phyloP scores from a whole-genome alignment of 495 filamentous ascomycete species.

The Penicillium atrosanguineum region DNA sequence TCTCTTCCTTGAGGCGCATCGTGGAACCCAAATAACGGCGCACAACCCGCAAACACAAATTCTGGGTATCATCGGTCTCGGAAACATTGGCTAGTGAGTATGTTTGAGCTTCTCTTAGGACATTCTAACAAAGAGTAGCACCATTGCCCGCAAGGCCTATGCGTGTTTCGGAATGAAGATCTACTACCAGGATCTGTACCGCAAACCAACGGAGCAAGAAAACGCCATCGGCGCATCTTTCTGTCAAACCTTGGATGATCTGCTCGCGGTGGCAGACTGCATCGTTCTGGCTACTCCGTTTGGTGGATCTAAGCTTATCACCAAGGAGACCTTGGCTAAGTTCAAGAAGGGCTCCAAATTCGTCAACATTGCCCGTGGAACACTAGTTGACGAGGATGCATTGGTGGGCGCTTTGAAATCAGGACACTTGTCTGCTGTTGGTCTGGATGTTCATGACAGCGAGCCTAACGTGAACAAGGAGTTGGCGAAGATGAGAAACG shows the following conservation, averaged over 20 bases:
- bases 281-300: slow-evolving; percentile 13
- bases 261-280: slow-evolving; percentile 10
- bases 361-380: slow-evolving; percentile 12
- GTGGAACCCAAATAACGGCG: slow-evolving; percentile 7
- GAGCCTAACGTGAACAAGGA: slow-evolving; percentile 13
- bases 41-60: slow-evolving; percentile 11
- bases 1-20: slow-evolving; percentile 12
- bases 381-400: slow-evolving; percentile 10
- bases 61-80: slow-evolving; percentile 12
- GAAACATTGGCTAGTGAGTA: slow-evolving; percentile 16
- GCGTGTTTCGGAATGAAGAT: slow-evolving; percentile 18
- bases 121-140: slow-evolving; percentile 1
- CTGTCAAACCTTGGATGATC: slow-evolving; percentile 7
- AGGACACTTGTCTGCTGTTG: slow-evolving; percentile 9
- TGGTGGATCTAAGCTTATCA: slow-evolving; percentile 16
- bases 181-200: slow-evolving; percentile 15
- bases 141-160: slow-evolving; percentile 14
- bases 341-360: slow-evolving; percentile 15
- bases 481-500: slow-evolving; percentile 9
- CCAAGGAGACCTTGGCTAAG: slow-evolving; percentile 8
- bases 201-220: slow-evolving; percentile 11
- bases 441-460: slow-evolving; percentile 12
- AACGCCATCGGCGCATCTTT: slow-evolving; percentile 9
- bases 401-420: slow-evolving; percentile 12
- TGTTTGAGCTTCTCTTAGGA: not conserved